These are phyloP conservation scores for Auriculariales sp. DNA, from an alignment of 768 basidiomycete species.

Conservation along the genomic window DNA sequence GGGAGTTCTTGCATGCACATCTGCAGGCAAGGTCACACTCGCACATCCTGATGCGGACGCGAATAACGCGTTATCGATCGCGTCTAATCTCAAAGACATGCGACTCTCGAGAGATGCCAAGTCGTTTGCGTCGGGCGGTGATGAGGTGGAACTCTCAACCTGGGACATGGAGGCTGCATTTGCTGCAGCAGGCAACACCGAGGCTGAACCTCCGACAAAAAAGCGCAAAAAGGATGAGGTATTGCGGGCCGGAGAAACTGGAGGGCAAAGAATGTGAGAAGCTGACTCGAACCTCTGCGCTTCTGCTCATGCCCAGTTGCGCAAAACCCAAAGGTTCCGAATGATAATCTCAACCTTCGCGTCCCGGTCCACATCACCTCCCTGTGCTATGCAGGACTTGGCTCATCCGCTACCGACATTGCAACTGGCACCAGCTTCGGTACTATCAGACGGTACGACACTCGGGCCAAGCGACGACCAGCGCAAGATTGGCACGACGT, in stretches of 20 bases:
- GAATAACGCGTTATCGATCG: constrained; percentile 16
- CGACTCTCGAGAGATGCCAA: constrained; percentile 33
- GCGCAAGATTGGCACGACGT: constrained; percentile 51
- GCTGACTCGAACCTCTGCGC: background rate
- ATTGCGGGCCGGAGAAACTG: constrained; percentile 59
- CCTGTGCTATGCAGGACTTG: constrained; percentile 36
- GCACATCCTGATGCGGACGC: constrained; percentile 16
- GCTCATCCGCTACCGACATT: constrained; percentile 29
- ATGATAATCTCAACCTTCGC: constrained; percentile 60
- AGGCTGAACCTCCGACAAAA: constrained; percentile 20
- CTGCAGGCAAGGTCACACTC: constrained; percentile 55
- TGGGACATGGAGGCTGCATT: constrained; percentile 61
- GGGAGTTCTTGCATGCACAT: constrained; percentile 53
- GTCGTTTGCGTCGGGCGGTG: constrained; percentile 68
- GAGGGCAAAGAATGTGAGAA: constrained; percentile 66
- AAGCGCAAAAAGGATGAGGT: constrained; percentile 29
- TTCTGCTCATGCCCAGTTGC: background rate
- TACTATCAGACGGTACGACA: constrained; percentile 65
- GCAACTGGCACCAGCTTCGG: constrained; percentile 64
- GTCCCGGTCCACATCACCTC: constrained; percentile 67
- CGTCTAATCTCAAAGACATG: constrained; percentile 52
- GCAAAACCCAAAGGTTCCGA: constrained; percentile 35
- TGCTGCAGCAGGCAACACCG: constrained; percentile 11
- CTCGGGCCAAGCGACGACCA: constrained; percentile 50
- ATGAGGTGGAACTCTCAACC: constrained; percentile 72